Evolutionary conservation across 2,329 filamentous ascomycete genomes (phyloP), one percentile per base, ranked within the genome.

Genomic region (Neodidymelliopsis sp.): DNA sequence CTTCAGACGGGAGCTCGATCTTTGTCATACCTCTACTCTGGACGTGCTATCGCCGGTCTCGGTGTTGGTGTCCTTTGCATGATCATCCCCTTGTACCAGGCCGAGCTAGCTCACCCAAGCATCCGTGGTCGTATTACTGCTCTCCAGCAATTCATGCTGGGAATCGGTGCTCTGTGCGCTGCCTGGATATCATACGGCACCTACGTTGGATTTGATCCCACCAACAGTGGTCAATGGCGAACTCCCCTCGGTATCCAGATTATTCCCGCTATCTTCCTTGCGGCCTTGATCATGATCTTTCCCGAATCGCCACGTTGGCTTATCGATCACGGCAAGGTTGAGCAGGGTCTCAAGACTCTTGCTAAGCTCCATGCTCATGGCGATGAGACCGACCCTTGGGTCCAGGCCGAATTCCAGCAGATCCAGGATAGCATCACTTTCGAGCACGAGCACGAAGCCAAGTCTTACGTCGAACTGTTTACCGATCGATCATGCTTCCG

Each of bases 131-230:
- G 85, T 54, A 81, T 94, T 23, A 91, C 88, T 0, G 82, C 84
- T 22, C 77, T 93, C 3, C 89, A 92, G 69, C 89, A 92, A 62
- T 91, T 92, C 66, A 92, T 92, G 88, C 70, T 93, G 40, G 89
- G 89, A 1, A 82, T 93, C 20, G 90, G 90, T 47, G 77, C 88
- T 12, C 80, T 94, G 2, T 74, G 85, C 12, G 89, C 90, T 6
- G 80, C 84, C 0, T 91, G 89, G 88, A 84, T 89, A 36, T 85
- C 84, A 0, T 93, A 86, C 53, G 89, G 73, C 3, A 79, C 77
- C 4, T 82, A 82, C 55, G 75, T 79, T 29, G 76, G 78, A 12
- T 81, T 84, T 50, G 57, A 70, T 1, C 63, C 72, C 1, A 70
- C 63, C 39, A 75, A 80, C 59, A 69, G 74, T 59, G 77, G 76